Base-by-base conservation (phyloP, 169 alveolate genomes). In the Plasmodium knowlesi region DNA sequence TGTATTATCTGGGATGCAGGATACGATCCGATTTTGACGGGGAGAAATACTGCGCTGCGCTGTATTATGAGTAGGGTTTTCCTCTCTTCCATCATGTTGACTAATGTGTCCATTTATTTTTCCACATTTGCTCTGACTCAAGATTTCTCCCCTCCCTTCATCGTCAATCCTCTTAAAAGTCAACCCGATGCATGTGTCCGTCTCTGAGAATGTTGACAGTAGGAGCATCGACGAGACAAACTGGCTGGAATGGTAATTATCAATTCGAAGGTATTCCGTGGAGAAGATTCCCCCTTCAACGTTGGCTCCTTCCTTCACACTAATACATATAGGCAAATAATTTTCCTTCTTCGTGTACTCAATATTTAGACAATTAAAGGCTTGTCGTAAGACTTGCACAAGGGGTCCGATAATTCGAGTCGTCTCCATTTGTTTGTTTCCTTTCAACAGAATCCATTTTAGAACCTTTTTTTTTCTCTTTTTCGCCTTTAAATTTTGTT, bases 401-500 rank as follows among this genome's bases (percentile, higher is more conserved):
- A 84, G 39, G 12, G 92, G 92, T 34, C 61, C 28, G 50, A 84
- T 84, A 41, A 84, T 72, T 71, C 92, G 28, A 30, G 32, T 32
- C 19, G 57, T 43, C 72, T 84, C 92, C 92, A 84, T 84, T 72
- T 84, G 92, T 43, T 71, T 39, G 79, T 39, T 41, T 41, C 92
- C 92, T 84, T 72, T 84, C 54, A 84, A 12, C 14, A 84, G 50
- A n/a, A 84, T 46, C 30, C 4, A 71, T 72, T 72, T 84, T 25
- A 84, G 22, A 39, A 37, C 32, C 79, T 22, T 0, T 57, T 84
- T 84, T 16, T 84, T 84, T 72, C 57, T 67, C 34, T 71, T 71
- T 28, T 72, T 71, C 10, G 92, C 92, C 34, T 84, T 84, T 57
- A 84, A 41, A 84, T 84, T 84, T 22, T 84, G 92, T 43, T 84